Conservation (phyloP, 371 early-diverging fungal genomes). For the Circinella minor region DNA sequence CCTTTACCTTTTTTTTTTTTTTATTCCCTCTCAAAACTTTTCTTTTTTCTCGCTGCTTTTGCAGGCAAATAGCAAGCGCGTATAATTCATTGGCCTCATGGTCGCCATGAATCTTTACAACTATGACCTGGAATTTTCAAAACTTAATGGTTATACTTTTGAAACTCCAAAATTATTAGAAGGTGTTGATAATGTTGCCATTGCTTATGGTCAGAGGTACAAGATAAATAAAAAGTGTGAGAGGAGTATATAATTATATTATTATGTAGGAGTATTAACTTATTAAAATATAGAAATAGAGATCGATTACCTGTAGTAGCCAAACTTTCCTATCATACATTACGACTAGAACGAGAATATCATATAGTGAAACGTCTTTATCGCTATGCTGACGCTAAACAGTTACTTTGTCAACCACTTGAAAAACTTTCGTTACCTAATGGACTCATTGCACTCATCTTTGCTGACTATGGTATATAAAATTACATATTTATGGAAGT, state of each 20-base stretch:
- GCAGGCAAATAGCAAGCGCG: slow-evolving; percentile 7
- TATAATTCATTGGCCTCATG: slow-evolving; percentile 14
- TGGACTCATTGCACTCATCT: slow-evolving; percentile 44
- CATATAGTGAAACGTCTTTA: slow-evolving; percentile 49
- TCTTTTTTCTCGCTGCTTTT: slow-evolving; percentile 2
- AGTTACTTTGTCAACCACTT: slow-evolving; percentile 42
- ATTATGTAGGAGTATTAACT: background rate
- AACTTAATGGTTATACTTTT: slow-evolving; percentile 41
- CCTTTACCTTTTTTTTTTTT: background rate
- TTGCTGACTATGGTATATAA: slow-evolving; percentile 32
- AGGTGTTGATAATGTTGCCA: slow-evolving; percentile 40
- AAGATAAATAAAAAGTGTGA: background rate
- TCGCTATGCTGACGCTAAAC: slow-evolving; percentile 31
- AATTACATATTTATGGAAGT: background rate
- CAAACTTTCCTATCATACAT: slow-evolving; percentile 49
- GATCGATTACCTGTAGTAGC: slow-evolving; percentile 46
- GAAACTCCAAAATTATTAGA: slow-evolving; percentile 30
- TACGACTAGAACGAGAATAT: slow-evolving; percentile 51
- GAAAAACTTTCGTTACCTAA: slow-evolving; percentile 35
- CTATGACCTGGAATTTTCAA: slow-evolving; percentile 27
- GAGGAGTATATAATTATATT: background rate
- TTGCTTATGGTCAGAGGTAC: slow-evolving; percentile 49
- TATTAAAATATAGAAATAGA: slow-evolving; percentile 29
- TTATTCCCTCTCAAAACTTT: background rate
- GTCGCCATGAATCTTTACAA: slow-evolving; percentile 25